Conservation (phyloP, 2,329 filamentous ascomycete genomes). For the Aspergillus brasiliensis region DNA sequence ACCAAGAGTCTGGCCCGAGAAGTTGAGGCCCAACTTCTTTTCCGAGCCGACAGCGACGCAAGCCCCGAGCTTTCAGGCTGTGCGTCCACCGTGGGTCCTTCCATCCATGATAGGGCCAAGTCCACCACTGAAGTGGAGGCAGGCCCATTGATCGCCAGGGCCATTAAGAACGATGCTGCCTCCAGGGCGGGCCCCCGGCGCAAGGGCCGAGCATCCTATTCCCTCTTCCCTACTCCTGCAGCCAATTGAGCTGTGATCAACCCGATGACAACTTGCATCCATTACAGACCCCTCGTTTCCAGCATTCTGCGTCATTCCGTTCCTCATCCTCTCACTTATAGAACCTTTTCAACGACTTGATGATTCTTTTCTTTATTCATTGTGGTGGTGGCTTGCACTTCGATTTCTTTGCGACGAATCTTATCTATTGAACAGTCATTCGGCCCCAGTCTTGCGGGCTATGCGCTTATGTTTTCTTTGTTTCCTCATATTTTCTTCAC, state of each 20-base stretch:
- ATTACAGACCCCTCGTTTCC: not conserved
- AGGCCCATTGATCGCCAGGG: conserved; percentile 15
- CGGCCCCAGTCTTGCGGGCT: conserved; percentile 9
- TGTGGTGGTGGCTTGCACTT: conserved; percentile 13
- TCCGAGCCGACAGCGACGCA: conserved; percentile 29
- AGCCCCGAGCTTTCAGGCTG: conserved; percentile 32
- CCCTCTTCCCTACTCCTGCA: conserved; percentile 28
- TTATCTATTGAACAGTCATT: conserved; percentile 21
- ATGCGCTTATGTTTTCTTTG: conserved; percentile 13
- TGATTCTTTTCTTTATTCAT: conserved; percentile 21
- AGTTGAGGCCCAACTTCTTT: conserved; percentile 32
- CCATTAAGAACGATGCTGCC: conserved; percentile 27
- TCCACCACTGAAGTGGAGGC: conserved; percentile 39
- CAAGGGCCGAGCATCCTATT: conserved; percentile 48
- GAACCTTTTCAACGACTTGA: conserved; percentile 30
- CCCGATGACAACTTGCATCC: not conserved
- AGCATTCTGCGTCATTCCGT: conserved; percentile 1
- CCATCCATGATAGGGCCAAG: conserved; percentile 39
- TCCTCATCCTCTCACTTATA: conserved; percentile 19
- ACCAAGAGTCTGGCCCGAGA: conserved; percentile 42
- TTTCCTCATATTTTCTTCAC: conserved; percentile 9
- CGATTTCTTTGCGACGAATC: conserved; percentile 16
- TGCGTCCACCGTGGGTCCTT: conserved; percentile 20
- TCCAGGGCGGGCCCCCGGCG: conserved; percentile 32
- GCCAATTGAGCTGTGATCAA: conserved; percentile 11